Conservation (phyloP, 177 flowering plant species). For the Vitis hybrid region DNA sequence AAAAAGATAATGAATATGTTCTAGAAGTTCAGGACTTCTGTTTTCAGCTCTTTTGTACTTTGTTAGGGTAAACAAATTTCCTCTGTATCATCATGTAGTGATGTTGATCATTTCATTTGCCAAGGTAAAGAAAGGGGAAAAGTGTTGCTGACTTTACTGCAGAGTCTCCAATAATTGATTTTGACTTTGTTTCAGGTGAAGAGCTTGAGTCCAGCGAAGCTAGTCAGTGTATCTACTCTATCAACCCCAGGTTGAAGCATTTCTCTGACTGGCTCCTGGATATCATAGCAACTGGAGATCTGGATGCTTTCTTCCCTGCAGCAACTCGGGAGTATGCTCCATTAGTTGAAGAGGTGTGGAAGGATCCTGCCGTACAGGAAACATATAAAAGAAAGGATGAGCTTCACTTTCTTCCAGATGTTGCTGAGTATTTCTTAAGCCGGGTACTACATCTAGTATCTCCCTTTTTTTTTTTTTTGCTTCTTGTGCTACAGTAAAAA, state of each 20-base stretch:
- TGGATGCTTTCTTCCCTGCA: constrained; percentile 99
- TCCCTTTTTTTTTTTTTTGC: neutral
- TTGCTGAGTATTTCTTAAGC: constrained; percentile 89
- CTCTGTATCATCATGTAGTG: neutral
- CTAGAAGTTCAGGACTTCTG: neutral
- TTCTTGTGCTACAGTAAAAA: neutral
- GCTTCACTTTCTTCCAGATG: constrained; percentile 95
- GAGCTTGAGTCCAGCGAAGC: constrained; percentile 37
- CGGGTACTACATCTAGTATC: constrained; percentile 51
- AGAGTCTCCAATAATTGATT: neutral
- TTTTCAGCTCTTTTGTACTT: neutral
- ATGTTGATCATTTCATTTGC: neutral
- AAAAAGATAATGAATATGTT: neutral
- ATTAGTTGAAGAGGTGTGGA: constrained; percentile 96
- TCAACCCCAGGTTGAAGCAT: constrained; percentile 87
- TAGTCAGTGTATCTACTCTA: constrained; percentile 65
- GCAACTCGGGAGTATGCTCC: constrained; percentile 99
- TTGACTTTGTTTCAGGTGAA: constrained; percentile 38
- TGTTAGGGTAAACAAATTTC: neutral
- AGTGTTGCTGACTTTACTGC: neutral
- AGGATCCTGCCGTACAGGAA: constrained; percentile 88
- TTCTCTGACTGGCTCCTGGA: constrained; percentile 98
- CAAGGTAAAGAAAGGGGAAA: neutral
- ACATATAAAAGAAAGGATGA: constrained; percentile 83
- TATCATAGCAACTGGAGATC: constrained; percentile 96